These are phyloP conservation scores for Madurella mycetomatis DNA, from an alignment of 2,329 filamentous ascomycete species.

Conservation along the genomic window DNA sequence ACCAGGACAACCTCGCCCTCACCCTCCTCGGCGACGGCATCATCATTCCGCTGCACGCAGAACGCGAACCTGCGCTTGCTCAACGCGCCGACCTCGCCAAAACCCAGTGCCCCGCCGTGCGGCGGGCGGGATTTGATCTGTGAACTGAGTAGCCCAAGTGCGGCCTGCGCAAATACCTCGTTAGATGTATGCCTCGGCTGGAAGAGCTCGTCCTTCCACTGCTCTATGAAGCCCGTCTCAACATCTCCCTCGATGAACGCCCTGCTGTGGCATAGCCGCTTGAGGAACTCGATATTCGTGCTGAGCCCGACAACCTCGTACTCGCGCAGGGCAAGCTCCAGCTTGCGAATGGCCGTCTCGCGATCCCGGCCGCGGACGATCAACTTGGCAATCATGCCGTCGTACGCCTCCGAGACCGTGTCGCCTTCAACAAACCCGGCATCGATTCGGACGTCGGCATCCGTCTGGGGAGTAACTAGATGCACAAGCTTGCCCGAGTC, in stretches of 20 bases:
- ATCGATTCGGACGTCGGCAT: slow-evolving; percentile 79
- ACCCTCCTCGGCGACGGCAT: slow-evolving; percentile 45
- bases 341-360: slow-evolving; percentile 74
- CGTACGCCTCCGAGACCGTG: slow-evolving; percentile 89
- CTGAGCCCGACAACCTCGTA: slow-evolving; percentile 91
- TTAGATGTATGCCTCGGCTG: slow-evolving; percentile 54
- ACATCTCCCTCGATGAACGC: slow-evolving; percentile 85
- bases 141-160: slow-evolving; percentile 64
- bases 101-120: slow-evolving; percentile 52
- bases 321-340: slow-evolving; percentile 72
- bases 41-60: slow-evolving; percentile 48
- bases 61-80: slow-evolving; percentile 47
- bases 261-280: slow-evolving; percentile 73
- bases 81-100: slow-evolving; percentile 41
- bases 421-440: slow-evolving; percentile 90
- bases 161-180: slow-evolving; percentile 82
- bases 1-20: slow-evolving; percentile 50
- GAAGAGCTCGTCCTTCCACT: slow-evolving; percentile 78
- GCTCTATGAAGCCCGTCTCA: slow-evolving; percentile 94
- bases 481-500: slow-evolving; percentile 87
- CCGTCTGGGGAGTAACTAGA: slow-evolving; percentile 65
- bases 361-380: slow-evolving; percentile 81
- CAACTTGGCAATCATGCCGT: slow-evolving; percentile 98
- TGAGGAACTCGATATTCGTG: slow-evolving; percentile 96
- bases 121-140: slow-evolving; percentile 35